phyloP scores from a whole-genome alignment of 768 basidiomycete species.

The Neoboletus magnificus region DNA sequence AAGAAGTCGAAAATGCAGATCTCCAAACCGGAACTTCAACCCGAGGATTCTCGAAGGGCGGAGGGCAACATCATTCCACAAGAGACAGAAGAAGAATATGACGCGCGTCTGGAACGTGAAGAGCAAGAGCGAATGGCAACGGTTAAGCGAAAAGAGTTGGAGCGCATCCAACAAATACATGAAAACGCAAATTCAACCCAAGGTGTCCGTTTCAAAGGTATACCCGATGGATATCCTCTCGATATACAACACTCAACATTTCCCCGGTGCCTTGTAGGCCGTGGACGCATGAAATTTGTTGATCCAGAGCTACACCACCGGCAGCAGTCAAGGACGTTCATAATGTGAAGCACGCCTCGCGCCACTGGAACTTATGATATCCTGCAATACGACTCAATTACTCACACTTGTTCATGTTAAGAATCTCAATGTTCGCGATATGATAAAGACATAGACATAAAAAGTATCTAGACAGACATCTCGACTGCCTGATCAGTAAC shows the following conservation, averaged over 20 bases:
- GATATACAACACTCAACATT: not conserved
- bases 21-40: slow-evolving; percentile 2
- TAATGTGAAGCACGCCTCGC: not conserved
- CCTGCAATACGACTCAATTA: not conserved
- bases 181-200: slow-evolving; percentile 33
- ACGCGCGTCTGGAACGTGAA: slow-evolving; percentile 62
- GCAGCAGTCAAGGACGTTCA: slow-evolving; percentile 10
- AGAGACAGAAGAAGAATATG: slow-evolving; percentile 75
- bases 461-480: slow-evolving; percentile 14
- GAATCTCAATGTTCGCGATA: slow-evolving; percentile 6
- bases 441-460: slow-evolving; percentile 17
- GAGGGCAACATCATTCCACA: slow-evolving; percentile 16
- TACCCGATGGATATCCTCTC: not conserved
- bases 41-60: slow-evolving; percentile 5
- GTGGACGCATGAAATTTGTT: slow-evolving; percentile 65
- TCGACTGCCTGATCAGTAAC: slow-evolving; percentile 17
- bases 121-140: slow-evolving; percentile 57
- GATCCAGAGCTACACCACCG: slow-evolving; percentile 50
- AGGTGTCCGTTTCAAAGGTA: slow-evolving; percentile 67
- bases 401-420: not conserved
- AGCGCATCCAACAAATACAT: slow-evolving; percentile 41
- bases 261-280: slow-evolving; percentile 36
- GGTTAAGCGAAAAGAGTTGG: slow-evolving; percentile 46
- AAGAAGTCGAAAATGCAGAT: slow-evolving; percentile 28
- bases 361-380: not conserved